Evolutionary conservation across 345 rosid genomes (phyloP), one percentile per base, ranked within the genome.

Genomic region (Trapa bicornis): DNA sequence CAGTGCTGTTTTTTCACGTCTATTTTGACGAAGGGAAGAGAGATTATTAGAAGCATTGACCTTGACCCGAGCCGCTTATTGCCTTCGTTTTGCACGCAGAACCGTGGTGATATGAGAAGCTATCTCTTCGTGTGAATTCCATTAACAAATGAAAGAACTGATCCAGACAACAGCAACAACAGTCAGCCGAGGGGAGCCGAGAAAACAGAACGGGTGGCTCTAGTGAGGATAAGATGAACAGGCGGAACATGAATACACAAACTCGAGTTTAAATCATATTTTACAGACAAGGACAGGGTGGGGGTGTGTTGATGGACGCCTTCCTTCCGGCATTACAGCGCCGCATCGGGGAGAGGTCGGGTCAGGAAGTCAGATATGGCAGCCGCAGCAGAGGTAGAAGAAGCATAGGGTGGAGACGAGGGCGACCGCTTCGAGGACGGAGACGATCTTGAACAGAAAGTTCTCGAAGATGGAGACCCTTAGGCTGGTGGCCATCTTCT

Each of bases 371-470:
- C 80, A 78, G 1, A 81, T 50, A 47, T 70, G 72, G 80, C 82
- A 81, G 73, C 84, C 78, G 67, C 80, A 78, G 72, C 75, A 81
- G 70, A 81, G 71, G 42, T 71, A 72, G 71, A 81, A 81, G 82
- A 76, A 78, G 41, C 84, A 75, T 43, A 81, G 75, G 43, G 75
- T 65, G 56, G 82, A 67, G 66, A 76, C 75, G 33, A 81, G 77
- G 48, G 72, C 74, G 47, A 76, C 37, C 13, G 78, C 82, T 72
- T 81, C 84, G 42, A 72, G 37, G 35, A 78, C 71, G 37, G 79
- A 78, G 16, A 72, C 61, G 45, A 78, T 68, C 76, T 65, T 75
- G 73, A 78, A 81, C 7, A 74, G 65, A 14, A 78, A 9, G 54
- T 62, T 66, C 63, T 81, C 80, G 39, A 78, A 37, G 66, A 76